Evolutionary conservation across 208 protist genomes (phyloP).

Genomic region (Trichomonas vaginalis): DNA sequence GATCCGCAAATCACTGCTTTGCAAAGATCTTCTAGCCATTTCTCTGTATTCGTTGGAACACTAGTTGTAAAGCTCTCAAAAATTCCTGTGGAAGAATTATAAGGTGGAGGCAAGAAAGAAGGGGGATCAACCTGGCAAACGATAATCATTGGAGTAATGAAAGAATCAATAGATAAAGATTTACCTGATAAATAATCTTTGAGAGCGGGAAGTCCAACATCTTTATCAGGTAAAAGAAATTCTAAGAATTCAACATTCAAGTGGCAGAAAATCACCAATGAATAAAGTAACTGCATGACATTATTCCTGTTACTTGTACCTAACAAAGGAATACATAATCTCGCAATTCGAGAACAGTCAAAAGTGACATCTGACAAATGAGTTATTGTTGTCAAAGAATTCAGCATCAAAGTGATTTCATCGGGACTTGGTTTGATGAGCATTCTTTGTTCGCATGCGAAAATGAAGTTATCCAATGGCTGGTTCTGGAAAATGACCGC

Average conservation of each 20-base stretch:
- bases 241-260: background rate
- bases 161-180: background rate
- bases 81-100: too few species aligned
- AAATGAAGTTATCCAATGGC: background rate
- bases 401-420: background rate
- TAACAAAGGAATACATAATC: background rate
- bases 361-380: background rate
- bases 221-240: background rate
- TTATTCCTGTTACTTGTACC: background rate
- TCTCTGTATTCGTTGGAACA: background rate
- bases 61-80: background rate
- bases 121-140: background rate
- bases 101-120: background rate
- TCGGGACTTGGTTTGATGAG: too few species aligned
- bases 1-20: background rate
- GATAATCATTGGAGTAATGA: background rate
- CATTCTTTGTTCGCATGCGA: background rate
- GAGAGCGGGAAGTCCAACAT: background rate
- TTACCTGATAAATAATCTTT: background rate
- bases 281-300: background rate
- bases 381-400: background rate
- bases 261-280: background rate
- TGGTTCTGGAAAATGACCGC: background rate
- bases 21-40: slow-evolving; percentile 7
- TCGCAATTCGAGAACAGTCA: background rate